Conservation (phyloP, 148 eudicot species). For the Amaranthus cruentus region DNA sequence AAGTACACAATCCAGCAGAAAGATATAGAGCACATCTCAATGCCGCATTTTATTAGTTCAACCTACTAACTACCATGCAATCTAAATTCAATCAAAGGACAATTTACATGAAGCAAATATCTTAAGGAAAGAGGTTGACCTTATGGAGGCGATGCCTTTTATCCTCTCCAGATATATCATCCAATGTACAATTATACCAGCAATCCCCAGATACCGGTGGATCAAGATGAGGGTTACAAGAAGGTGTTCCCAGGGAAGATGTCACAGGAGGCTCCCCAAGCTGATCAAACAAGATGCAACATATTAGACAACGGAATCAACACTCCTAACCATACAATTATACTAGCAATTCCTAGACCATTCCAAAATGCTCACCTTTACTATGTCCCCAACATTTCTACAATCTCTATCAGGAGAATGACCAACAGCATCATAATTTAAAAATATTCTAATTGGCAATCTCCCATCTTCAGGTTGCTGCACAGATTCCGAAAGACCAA, state of each 20-base stretch:
- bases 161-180: constrained; percentile 85
- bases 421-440: constrained; percentile 98
- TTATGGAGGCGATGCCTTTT: constrained; percentile 78
- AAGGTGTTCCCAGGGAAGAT: constrained; percentile 48
- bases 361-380: constrained; percentile 53
- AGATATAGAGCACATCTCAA: background rate
- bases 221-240: constrained; percentile 72
- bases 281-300: constrained; percentile 33
- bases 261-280: constrained; percentile 83
- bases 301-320: background rate
- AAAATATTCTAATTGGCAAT: constrained; percentile 82
- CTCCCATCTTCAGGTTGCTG: constrained; percentile 45
- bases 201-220: constrained; percentile 85
- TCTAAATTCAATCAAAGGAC: background rate
- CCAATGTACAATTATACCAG: constrained; percentile 92
- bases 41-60: background rate
- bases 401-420: constrained; percentile 94
- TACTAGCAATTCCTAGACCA: background rate
- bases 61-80: background rate
- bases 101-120: background rate
- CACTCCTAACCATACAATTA: constrained; percentile 1
- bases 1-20: background rate
- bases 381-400: constrained; percentile 74
- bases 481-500: constrained; percentile 37
- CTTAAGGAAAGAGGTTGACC: constrained; percentile 32